phyloP scores from a whole-genome alignment of 371 early-diverging fungal species.

The Fennellomyces sp. region DNA sequence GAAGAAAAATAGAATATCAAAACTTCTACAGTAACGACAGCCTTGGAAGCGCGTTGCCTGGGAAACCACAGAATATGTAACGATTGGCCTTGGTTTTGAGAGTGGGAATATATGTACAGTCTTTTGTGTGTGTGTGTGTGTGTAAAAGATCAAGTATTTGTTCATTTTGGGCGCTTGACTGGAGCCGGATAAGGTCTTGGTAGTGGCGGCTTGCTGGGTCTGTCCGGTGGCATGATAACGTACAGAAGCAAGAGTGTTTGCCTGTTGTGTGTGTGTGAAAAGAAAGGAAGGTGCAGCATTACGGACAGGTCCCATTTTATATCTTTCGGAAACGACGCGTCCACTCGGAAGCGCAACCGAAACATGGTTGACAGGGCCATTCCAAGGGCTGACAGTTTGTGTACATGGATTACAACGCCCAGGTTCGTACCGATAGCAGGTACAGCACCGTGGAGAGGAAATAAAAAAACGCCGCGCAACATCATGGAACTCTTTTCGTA shows the following conservation, averaged over 20 bases:
- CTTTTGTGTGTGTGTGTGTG: neutral
- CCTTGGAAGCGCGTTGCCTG: neutral
- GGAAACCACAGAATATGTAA: neutral
- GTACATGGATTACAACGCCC: neutral
- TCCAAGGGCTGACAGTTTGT: slow-evolving; percentile 1
- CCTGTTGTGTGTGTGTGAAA: neutral
- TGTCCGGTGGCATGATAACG: slow-evolving; percentile 33
- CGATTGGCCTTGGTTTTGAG: neutral
- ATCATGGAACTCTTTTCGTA: neutral
- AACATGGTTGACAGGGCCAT: slow-evolving; percentile 5
- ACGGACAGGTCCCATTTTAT: neutral
- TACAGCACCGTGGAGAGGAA: neutral
- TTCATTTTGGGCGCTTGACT: slow-evolving; percentile 24
- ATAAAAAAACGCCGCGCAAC: neutral
- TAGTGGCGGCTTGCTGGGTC: slow-evolving; percentile 32
- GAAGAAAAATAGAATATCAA: slow-evolving; percentile 1
- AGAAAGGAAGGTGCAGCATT: neutral
- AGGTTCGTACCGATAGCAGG: slow-evolving; percentile 9
- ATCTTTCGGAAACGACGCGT: neutral
- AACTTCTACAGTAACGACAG: neutral
- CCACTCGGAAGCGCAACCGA: slow-evolving; percentile 8
- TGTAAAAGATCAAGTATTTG: neutral
- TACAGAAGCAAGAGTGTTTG: neutral
- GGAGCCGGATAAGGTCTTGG: slow-evolving; percentile 30
- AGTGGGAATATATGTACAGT: neutral